A percentile compares a stretch with the other conserved stretches of the same genome.
phyloP scores from a whole-genome alignment of 73 alveolate genomes.

The Uronychia setigera region DNA sequence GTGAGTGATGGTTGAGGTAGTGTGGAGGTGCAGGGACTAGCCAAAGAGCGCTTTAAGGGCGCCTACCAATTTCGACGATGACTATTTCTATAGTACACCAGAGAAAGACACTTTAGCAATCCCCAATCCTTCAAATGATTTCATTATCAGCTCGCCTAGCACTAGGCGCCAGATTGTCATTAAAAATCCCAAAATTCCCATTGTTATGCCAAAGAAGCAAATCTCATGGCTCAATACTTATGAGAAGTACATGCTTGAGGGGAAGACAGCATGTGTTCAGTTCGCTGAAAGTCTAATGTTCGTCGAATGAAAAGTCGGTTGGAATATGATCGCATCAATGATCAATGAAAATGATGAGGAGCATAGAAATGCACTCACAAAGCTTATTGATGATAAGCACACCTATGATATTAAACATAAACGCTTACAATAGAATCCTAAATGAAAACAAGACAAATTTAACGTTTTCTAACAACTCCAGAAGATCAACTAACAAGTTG shows the following conservation, averaged over 20 bases:
- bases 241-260: background rate
- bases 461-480: background rate
- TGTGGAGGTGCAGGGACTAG: too few species aligned
- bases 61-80: too few species aligned
- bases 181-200: background rate
- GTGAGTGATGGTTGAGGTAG: too few species aligned
- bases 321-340: background rate
- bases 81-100: too few species aligned
- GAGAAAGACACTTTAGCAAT: too few species aligned
- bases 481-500: background rate
- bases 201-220: background rate
- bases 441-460: background rate
- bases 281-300: background rate
- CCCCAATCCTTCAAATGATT: too few species aligned
- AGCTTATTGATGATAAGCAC: background rate
- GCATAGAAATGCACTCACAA: background rate
- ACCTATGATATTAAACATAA: background rate
- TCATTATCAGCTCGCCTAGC: background rate
- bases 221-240: background rate
- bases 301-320: background rate
- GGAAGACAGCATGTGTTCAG: background rate
- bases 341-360: background rate
- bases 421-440: background rate
- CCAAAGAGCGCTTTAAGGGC: too few species aligned
- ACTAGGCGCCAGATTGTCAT: background rate